A percentile compares a stretch with the other conserved stretches of the same genome.
phyloP scores from a whole-genome alignment of 2,329 filamentous ascomycete species.

The Orbilia ellipsospora region DNA sequence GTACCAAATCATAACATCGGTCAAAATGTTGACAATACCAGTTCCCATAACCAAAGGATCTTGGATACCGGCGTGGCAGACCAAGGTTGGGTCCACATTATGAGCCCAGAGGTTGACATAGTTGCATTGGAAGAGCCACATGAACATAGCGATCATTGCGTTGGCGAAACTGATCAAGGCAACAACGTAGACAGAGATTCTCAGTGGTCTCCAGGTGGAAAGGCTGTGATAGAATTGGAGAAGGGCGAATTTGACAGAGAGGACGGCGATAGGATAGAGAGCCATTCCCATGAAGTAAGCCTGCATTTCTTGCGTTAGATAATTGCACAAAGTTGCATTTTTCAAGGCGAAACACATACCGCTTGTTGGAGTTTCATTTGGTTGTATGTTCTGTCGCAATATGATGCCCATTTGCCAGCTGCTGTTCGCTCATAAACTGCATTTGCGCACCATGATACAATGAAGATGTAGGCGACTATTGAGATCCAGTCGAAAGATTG shows the following conservation, averaged over 20 bases:
- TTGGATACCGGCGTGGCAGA: slow-evolving; percentile 27
- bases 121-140: slow-evolving; percentile 55
- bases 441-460: slow-evolving; percentile 43
- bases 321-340: slow-evolving; percentile 1
- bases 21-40: slow-evolving; percentile 51
- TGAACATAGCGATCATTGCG: slow-evolving; percentile 48
- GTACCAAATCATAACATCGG: slow-evolving; percentile 54
- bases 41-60: slow-evolving; percentile 41
- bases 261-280: slow-evolving; percentile 50
- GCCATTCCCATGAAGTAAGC: slow-evolving; percentile 52
- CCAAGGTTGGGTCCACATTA: slow-evolving; percentile 47
- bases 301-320: slow-evolving; percentile 18
- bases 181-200: slow-evolving; percentile 48
- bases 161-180: slow-evolving; percentile 45
- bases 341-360: slow-evolving; percentile 20
- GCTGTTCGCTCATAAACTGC: slow-evolving; percentile 44
- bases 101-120: slow-evolving; percentile 51
- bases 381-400: slow-evolving; percentile 48
- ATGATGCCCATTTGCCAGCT: slow-evolving; percentile 37
- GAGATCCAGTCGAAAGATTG: slow-evolving; percentile 53
- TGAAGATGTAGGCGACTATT: slow-evolving; percentile 35
- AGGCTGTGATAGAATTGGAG: slow-evolving; percentile 50
- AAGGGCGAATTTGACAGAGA: slow-evolving; percentile 51
- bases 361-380: slow-evolving; percentile 32
- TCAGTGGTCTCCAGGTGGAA: slow-evolving; percentile 52